Base-by-base conservation (phyloP, 176 grass and related monocot genomes). In the Chloris gayana region DNA sequence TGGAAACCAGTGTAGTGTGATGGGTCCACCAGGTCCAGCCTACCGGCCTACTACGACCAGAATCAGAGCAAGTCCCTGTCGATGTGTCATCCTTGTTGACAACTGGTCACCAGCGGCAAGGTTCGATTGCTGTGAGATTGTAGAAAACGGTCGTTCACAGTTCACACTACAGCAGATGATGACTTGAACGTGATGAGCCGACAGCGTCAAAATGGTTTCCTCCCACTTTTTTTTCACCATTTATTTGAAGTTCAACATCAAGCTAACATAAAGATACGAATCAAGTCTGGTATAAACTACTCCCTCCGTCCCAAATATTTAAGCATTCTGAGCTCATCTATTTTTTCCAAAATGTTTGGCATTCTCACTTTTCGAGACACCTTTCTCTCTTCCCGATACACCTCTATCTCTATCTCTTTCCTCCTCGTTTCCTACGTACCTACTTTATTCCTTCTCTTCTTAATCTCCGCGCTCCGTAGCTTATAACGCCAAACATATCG, bases 41-140 rank as follows among this genome's bases (percentile, higher is more conserved):
- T 32, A 19, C 33, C 37, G 8, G 30, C 61, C 19, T 41, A 71
- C 74, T 71, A 64, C 1, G 17, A 53, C 37, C 35, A 54, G 1
- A 38, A 66, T 78, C 56, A 78, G 35, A 72, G 74, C n/a, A 63
- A 11, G 74, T 85, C 67, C 0, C 42, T 64, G 56, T 85, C 74
- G 25, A 7, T n/a, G 26, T 32, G 67, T 63, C 56, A 41, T 78
- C 67, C 41, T 37, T 73, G 68, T 47, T 72, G 67, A 47, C 30
- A 64, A n/a, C 13, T 50, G 42, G 15, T 85, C 78, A 31, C 78
- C 73, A 76, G 37, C 26, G 15, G 49, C 39, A 69, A 27, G 32
- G 46, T 18, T 68, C 46, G 41, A 7, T 27, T 59, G 50, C 66
- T 39, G 66, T 14, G 17, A 50, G 8, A 38, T 32, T 84, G 51